Percentiles rank a stretch among this genome's conserved stretches.
These are phyloP conservation scores for Eutreptiella sp. DNA, from an alignment of 208 protist species.

Conservation along the genomic window DNA sequence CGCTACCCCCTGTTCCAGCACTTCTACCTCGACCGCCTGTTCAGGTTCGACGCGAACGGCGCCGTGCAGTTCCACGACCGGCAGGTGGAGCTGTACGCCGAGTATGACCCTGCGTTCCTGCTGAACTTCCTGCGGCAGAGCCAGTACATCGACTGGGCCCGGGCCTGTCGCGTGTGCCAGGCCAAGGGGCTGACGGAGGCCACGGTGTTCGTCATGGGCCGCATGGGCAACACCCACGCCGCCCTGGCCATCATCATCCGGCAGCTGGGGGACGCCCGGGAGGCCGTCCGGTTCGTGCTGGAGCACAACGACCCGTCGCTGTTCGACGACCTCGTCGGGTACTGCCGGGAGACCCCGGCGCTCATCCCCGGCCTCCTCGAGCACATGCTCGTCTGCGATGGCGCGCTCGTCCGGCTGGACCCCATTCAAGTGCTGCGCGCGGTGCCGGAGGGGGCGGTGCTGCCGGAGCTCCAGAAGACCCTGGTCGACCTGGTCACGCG, in stretches of 20 bases:
- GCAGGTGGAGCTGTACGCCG: conserved; percentile 4
- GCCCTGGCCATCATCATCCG: background rate
- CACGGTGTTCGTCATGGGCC: background rate
- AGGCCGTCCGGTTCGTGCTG: background rate
- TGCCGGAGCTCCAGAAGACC: background rate
- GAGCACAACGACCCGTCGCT: conserved; percentile 1
- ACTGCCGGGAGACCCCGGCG: background rate
- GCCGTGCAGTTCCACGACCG: conserved; percentile 1
- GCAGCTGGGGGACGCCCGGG: background rate
- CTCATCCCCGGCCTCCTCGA: background rate
- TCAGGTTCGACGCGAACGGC: background rate
- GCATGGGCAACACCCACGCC: background rate
- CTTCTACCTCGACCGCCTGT: conserved; percentile 5
- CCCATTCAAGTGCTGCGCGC: background rate
- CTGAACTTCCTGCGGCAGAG: background rate
- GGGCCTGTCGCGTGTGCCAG: background rate
- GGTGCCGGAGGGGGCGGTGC: background rate
- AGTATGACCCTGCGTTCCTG: background rate
- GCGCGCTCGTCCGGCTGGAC: background rate
- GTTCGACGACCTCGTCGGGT: background rate
- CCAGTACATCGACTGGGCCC: background rate
- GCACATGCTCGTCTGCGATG: background rate
- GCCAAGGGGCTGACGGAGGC: background rate
- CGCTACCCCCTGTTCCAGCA: background rate
- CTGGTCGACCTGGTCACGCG: background rate